A percentile compares a stretch with the other conserved stretches of the same genome.
These are phyloP conservation scores for Starmerella riodocensis DNA, from an alignment of 805 yeast genomes.

Conservation along the genomic window DNA sequence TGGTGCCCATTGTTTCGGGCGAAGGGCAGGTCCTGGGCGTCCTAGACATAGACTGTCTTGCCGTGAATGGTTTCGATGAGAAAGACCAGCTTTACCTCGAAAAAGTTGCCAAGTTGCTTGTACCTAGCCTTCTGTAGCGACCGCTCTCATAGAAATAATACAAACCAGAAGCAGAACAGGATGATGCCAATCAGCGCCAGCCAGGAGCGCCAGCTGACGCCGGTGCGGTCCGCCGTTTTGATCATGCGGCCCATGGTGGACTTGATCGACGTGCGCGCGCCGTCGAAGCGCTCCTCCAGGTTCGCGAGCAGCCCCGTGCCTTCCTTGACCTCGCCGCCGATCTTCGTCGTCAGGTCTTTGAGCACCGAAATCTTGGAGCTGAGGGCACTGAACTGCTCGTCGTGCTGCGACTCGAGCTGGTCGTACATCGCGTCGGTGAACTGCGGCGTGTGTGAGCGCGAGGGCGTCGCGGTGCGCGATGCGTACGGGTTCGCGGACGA, in stretches of 20 bases:
- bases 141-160: conserved; percentile 21
- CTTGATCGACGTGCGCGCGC: conserved; percentile 36
- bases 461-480: neutral
- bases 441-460: conserved; percentile 15
- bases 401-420: conserved; percentile 53
- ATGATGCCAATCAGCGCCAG: conserved; percentile 35
- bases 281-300: conserved; percentile 37
- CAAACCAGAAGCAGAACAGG: conserved; percentile 39
- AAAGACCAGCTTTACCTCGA: conserved; percentile 50
- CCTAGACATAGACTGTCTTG: conserved; percentile 71
- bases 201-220: conserved; percentile 56
- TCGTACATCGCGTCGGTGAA: conserved; percentile 42
- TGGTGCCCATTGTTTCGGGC: conserved; percentile 55
- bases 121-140: conserved; percentile 33
- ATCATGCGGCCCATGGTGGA: conserved; percentile 45
- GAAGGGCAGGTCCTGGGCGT: conserved; percentile 50
- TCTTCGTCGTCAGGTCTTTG: conserved; percentile 41
- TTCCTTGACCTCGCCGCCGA: conserved; percentile 53
- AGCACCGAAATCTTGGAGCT: conserved; percentile 41
- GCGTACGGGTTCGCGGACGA: neutral
- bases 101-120: conserved; percentile 40
- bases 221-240: conserved; percentile 49
- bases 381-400: conserved; percentile 44
- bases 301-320: conserved; percentile 36
- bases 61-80: conserved; percentile 50